phyloP scores from a whole-genome alignment of 805 yeast species.

The Alloascoidea africana region DNA sequence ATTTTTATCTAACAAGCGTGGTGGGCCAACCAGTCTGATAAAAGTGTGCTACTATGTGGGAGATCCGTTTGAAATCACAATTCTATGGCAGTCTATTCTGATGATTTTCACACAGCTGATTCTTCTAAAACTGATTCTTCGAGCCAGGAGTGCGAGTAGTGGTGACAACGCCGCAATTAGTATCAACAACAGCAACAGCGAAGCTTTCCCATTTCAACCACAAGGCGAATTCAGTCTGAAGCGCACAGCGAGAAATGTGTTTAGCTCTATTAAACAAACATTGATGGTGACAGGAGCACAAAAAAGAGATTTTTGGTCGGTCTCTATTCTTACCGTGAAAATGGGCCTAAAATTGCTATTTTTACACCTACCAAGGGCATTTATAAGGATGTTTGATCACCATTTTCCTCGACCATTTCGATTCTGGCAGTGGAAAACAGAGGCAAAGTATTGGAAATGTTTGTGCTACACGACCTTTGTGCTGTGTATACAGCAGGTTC shows the following conservation, averaged over 20 bases:
- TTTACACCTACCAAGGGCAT: conserved; percentile 17
- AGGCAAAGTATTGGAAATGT: conserved; percentile 46
- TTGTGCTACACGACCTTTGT: conserved; percentile 27
- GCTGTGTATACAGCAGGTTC: conserved; percentile 25
- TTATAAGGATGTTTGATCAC: conserved; percentile 54
- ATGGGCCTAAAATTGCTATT: conserved; percentile 7
- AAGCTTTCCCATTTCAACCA: neutral
- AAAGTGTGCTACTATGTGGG: conserved; percentile 58
- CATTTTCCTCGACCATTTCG: conserved; percentile 44
- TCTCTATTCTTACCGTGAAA: conserved; percentile 8
- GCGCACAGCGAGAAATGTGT: conserved; percentile 2
- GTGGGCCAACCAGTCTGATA: neutral
- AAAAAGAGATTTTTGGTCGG: conserved; percentile 6
- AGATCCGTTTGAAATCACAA: conserved; percentile 67
- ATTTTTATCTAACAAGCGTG: neutral
- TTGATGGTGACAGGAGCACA: neutral
- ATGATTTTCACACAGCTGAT: conserved; percentile 72
- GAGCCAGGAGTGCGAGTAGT: conserved; percentile 24
- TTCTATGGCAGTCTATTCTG: conserved; percentile 65
- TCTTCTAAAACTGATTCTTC: conserved; percentile 46
- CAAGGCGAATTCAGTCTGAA: conserved; percentile 5
- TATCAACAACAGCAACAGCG: conserved; percentile 1
- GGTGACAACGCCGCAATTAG: conserved; percentile 5
- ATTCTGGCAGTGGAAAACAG: conserved; percentile 82
- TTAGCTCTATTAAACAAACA: neutral